A percentile compares a stretch with the other conserved stretches of the same genome.
phyloP scores from a whole-genome alignment of 2,329 filamentous ascomycete species.

The Verticillium alfalfae region DNA sequence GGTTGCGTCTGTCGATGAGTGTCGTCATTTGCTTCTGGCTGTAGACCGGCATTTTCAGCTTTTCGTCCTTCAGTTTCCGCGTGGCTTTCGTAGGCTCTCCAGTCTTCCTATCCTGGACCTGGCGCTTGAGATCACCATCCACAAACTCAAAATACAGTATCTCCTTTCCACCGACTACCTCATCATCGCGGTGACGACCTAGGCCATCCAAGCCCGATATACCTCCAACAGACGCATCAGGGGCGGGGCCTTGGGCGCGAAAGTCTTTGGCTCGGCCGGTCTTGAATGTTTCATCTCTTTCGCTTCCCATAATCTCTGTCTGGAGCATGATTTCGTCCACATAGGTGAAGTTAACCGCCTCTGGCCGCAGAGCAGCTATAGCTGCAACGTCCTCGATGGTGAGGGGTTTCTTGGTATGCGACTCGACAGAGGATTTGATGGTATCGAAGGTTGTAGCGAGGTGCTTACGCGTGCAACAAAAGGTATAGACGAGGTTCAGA shows the following conservation, averaged over 20 bases:
- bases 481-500: constrained; percentile 89
- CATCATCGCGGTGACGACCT: constrained; percentile 20
- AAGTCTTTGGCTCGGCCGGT: constrained; percentile 47
- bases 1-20: constrained; percentile 84
- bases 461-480: constrained; percentile 89
- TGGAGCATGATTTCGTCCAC: constrained; percentile 81
- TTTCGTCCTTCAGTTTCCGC: constrained; percentile 67
- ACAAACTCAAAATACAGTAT: constrained; percentile 89
- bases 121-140: constrained; percentile 82
- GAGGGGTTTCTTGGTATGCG: constrained; percentile 68
- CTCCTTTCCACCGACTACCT: constrained; percentile 44
- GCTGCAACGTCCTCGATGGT: constrained; percentile 74
- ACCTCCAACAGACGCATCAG: constrained; percentile 53
- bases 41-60: constrained; percentile 86
- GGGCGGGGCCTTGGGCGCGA: constrained; percentile 40
- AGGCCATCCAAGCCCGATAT: constrained; percentile 43
- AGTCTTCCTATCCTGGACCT: constrained; percentile 67
- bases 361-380: constrained; percentile 72
- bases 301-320: constrained; percentile 67
- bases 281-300: constrained; percentile 60
- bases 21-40: constrained; percentile 88
- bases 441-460: constrained; percentile 88
- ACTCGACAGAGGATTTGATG: constrained; percentile 78
- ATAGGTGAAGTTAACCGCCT: constrained; percentile 76
- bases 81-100: constrained; percentile 65